Evolutionary conservation across 139 green algal species (phyloP).

Genomic region (Auxenochlorella pyrenoidosa): DNA sequence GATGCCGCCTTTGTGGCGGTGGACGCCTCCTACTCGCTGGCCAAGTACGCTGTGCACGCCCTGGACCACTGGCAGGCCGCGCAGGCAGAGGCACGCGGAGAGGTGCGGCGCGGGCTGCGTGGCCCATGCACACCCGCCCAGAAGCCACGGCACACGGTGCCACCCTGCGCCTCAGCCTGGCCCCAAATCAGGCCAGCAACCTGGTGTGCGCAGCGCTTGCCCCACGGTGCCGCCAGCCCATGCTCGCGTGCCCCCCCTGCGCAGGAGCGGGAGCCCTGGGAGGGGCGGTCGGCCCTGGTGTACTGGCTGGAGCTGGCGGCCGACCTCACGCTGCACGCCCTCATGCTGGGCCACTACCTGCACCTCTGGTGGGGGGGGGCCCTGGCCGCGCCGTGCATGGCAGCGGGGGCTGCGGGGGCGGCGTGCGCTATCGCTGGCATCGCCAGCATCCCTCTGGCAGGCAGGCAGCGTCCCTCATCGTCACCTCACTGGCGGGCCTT

Average conservation of each 20-base stretch:
- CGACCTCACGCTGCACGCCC: slow-evolving; percentile 84
- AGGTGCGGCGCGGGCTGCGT: slow-evolving; percentile 21
- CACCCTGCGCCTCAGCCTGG: no score
- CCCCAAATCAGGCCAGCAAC: no score
- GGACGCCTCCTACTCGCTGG: slow-evolving; percentile 21
- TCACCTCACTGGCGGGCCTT: no score
- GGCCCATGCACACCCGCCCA: no score
- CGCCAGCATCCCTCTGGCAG: no score
- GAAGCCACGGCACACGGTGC: no score
- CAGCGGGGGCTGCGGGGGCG: no score
- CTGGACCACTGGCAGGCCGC: background rate
- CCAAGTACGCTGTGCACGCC: slow-evolving; percentile 28
- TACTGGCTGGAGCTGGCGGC: slow-evolving; percentile 96
- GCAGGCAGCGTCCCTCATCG: no score
- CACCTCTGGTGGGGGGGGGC: slow-evolving; percentile 79
- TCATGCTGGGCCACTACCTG: slow-evolving; percentile 90
- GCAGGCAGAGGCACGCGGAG: slow-evolving; percentile 9
- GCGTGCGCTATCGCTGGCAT: no score
- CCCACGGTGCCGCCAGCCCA: no score
- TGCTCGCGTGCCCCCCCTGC: background rate
- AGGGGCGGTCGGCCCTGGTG: slow-evolving; percentile 75
- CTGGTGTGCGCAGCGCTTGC: no score
- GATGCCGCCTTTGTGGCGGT: slow-evolving; percentile 27
- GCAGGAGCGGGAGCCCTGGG: slow-evolving; percentile 76
- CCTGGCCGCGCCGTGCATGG: no score